Evolutionary conservation across 306 rosid species (phyloP).

Genomic region (Prunus mume): DNA sequence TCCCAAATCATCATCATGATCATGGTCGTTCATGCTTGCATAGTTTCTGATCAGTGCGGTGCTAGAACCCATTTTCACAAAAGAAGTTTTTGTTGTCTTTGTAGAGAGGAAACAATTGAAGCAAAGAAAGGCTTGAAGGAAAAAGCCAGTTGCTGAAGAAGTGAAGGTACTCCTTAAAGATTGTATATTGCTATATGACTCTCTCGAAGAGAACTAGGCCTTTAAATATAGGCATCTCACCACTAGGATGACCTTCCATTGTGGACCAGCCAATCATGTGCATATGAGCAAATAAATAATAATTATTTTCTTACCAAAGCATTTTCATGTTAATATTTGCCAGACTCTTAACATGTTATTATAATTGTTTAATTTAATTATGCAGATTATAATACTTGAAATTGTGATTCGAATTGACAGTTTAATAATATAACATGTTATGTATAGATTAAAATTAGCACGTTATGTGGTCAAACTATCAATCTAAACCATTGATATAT

Average conservation of each 20-base stretch:
- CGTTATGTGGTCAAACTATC: neutral
- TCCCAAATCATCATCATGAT: constrained; percentile 19
- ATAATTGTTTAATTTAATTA: too few relatives aligned
- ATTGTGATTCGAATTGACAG: too few relatives aligned
- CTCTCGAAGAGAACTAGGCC: neutral
- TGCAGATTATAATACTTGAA: fast-evolving
- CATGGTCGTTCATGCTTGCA: neutral
- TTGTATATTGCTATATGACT: neutral
- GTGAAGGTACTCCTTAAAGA: neutral
- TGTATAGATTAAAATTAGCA: neutral
- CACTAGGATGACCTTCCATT: neutral
- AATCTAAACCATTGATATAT: neutral
- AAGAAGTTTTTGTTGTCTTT: neutral
- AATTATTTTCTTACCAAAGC: neutral
- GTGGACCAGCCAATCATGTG: neutral
- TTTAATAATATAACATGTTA: too few relatives aligned
- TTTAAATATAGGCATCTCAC: constrained; percentile 6
- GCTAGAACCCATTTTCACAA: neutral
- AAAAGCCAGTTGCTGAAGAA: neutral
- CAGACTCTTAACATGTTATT: neutral
- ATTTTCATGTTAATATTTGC: neutral
- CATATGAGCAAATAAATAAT: neutral
- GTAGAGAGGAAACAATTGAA: neutral
- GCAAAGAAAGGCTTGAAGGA: neutral
- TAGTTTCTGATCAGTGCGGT: neutral